Evolutionary conservation across 2,329 filamentous ascomycete genomes (phyloP).

Genomic region (Claviceps sorghi): DNA sequence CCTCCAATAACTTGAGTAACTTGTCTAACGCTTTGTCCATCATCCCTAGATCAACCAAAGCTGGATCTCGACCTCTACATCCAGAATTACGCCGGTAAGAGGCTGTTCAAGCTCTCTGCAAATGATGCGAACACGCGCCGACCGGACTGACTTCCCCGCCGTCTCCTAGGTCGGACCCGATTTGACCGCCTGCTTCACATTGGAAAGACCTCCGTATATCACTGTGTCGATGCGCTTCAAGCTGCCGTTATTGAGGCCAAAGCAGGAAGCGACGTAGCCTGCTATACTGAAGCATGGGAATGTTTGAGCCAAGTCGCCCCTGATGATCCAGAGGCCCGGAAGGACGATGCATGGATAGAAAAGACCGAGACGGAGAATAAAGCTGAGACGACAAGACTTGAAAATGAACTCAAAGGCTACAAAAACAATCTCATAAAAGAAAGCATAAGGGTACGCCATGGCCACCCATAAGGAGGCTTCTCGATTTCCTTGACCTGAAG

Average conservation of each 20-base stretch:
- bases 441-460: conserved; percentile 59
- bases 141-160: background rate
- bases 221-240: conserved; percentile 69
- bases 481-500: background rate
- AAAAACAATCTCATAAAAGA: conserved; percentile 97
- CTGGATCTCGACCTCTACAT: conserved; percentile 88
- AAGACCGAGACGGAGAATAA: conserved; percentile 51
- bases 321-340: conserved; percentile 48
- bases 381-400: conserved; percentile 58
- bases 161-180: conserved; percentile 53
- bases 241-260: conserved; percentile 65
- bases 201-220: conserved; percentile 58
- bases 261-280: conserved; percentile 53
- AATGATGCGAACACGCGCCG: background rate
- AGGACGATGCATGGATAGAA: conserved; percentile 65
- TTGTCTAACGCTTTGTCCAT: background rate
- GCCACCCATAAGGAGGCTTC: background rate
- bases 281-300: conserved; percentile 56
- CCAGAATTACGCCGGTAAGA: conserved; percentile 67
- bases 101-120: background rate
- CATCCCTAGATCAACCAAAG: conserved; percentile 54
- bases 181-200: conserved; percentile 72
- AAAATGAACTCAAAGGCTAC: conserved; percentile 76
- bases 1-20: background rate
- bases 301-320: conserved; percentile 50